phyloP scores from a whole-genome alignment of 164 flowering plant species.

The Cinnamomum micranthum region DNA sequence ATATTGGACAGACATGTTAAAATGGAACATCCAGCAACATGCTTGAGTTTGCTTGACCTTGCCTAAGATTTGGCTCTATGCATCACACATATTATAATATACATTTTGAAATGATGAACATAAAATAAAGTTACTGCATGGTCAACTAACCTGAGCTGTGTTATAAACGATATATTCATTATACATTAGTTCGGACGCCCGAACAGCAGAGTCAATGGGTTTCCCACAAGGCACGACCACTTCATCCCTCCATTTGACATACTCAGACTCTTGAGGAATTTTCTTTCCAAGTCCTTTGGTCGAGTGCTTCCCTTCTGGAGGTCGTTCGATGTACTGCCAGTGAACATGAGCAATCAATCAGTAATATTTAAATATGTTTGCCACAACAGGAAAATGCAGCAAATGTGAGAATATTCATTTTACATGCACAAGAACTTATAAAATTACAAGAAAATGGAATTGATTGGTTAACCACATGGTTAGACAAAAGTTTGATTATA shows the following conservation, averaged over 20 bases:
- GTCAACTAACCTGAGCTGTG: slow-evolving; percentile 71
- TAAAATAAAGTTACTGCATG: background rate
- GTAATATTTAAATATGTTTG: background rate
- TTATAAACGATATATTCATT: slow-evolving; percentile 91
- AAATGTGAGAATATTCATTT: too few relatives aligned
- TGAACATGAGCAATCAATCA: background rate
- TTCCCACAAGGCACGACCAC: slow-evolving; percentile 92
- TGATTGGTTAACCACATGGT: too few relatives aligned
- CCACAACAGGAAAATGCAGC: background rate
- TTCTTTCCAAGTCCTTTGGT: slow-evolving; percentile 92
- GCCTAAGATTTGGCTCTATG: too few relatives aligned
- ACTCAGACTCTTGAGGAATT: slow-evolving; percentile 61
- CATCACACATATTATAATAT: too few relatives aligned
- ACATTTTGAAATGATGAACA: too few relatives aligned
- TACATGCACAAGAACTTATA: too few relatives aligned
- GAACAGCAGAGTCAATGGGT: slow-evolving; percentile 70
- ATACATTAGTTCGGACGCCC: slow-evolving; percentile 81
- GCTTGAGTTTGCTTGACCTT: too few relatives aligned
- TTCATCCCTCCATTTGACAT: slow-evolving; percentile 72
- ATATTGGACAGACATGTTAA: too few relatives aligned
- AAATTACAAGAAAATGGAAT: too few relatives aligned
- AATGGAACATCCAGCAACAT: too few relatives aligned
- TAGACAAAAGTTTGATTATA: too few relatives aligned
- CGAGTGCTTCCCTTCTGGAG: slow-evolving; percentile 91
- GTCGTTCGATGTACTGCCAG: slow-evolving; percentile 80